These are phyloP conservation scores for Nitzschia inconspicua DNA, from an alignment of 108 stramenopile species.

Conservation along the genomic window DNA sequence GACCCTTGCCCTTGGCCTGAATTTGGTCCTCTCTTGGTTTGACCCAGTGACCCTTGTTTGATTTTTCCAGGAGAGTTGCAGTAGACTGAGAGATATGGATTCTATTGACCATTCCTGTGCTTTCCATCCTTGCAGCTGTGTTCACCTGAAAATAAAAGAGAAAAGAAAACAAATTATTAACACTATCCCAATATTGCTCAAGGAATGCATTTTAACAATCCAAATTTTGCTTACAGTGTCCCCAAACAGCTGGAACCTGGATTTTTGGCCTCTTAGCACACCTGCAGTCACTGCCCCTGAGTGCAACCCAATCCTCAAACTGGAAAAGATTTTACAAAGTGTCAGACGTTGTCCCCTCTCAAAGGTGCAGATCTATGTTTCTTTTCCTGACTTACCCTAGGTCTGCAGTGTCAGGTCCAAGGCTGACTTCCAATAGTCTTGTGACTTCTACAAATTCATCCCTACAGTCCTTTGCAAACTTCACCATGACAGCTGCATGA, in stretches of 20 bases:
- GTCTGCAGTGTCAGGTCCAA: conserved; percentile 6
- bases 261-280: background rate
- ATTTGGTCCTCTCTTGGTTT: too few species aligned
- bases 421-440: background rate
- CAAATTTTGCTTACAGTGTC: too few species aligned
- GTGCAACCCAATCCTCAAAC: conserved; percentile 3
- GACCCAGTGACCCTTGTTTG: conserved; percentile 23
- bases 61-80: background rate
- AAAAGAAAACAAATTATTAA: too few species aligned
- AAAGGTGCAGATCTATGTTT: too few species aligned
- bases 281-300: conserved; percentile 1
- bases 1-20: too few species aligned
- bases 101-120: conserved; percentile 5
- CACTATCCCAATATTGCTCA: too few species aligned
- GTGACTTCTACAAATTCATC: background rate
- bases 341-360: too few species aligned
- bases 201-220: too few species aligned
- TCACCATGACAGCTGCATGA: conserved; percentile 49
- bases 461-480: conserved; percentile 37
- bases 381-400: too few species aligned
- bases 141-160: too few species aligned
- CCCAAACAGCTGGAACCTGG: conserved; percentile 6
- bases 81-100: conserved; percentile 29
- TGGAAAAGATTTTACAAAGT: too few species aligned
- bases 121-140: conserved; percentile 27